Evolutionary conservation across 202 grass and related monocot genomes (phyloP), one percentile per base, ranked within the genome.

Genomic region (Dendrocalamus latiflorus): DNA sequence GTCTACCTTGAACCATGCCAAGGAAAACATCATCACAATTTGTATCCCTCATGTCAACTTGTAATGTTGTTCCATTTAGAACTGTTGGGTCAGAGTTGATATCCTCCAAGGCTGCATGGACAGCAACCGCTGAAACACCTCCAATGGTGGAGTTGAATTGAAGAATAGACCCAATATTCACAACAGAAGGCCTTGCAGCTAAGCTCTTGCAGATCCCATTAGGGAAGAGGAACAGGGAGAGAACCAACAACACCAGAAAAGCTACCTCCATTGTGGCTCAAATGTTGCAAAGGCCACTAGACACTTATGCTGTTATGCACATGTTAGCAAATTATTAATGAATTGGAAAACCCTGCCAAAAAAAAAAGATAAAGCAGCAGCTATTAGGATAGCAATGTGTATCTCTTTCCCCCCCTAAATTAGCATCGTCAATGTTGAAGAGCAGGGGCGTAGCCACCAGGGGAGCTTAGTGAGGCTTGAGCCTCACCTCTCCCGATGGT

Each of bases 21-120:
- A 95, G 85, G 76, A 95, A 98, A 79, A 89, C 95, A 76, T 85
- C 91, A 36, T 79, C 84, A 47, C 95, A 98, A 70, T 90, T 95
- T 76, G 88, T 83, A 83, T 98, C 88, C 70, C 47, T 90, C 64
- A 82, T 81, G 21, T 55, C 1, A 79, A 98, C 74, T 20, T 64
- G 62, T 24, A 98, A 58, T 38, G 68, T 89, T 8, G 93, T 88
- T 56, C 93, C 95, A 79, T 84, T 87, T 42, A 98, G 88, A 86
- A 98, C 60, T 72, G 70, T 92, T 53, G 83, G 70, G 72, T 95
- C 91, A 17, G 93, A 84, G 61, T 98, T 98, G n/a, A 98, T 87
- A 83, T 93, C 91, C 13, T 95, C 95, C 85, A 91, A 59, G 58
- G 95, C 95, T 6, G 93, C 87, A 37, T 64, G 80, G 39, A 95